Conservation (phyloP, 2,329 filamentous ascomycete genomes). For the Beauveria scarabaeidicola region DNA sequence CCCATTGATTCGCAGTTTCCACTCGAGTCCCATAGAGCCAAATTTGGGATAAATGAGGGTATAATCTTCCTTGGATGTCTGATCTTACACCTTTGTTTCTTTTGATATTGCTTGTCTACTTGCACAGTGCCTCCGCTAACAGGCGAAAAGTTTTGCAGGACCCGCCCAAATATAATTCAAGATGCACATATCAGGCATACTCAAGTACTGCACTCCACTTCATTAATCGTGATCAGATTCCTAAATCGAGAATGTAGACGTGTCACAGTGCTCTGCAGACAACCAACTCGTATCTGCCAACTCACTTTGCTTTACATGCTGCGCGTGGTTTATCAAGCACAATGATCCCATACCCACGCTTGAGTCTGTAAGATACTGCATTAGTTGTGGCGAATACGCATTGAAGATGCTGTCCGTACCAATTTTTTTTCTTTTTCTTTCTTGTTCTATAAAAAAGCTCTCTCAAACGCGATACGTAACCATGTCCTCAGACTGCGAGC, state of each 20-base stretch:
- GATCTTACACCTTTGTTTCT: conserved; percentile 31
- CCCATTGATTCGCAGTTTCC: conserved; percentile 82
- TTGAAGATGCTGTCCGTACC: no score
- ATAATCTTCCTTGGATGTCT: conserved; percentile 71
- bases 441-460: no score
- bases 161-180: not conserved
- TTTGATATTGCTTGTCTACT: conserved; percentile 8
- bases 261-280: no score
- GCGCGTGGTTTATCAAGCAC: no score
- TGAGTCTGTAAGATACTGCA: no score
- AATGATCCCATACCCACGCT: no score
- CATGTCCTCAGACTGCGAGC: no score
- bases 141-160: conserved; percentile 13
- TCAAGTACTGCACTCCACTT: not conserved
- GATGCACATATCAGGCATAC: not conserved
- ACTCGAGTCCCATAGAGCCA: conserved; percentile 67
- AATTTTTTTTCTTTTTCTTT: no score
- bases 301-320: no score
- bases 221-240: not conserved
- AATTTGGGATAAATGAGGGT: conserved; percentile 60
- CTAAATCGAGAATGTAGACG: no score
- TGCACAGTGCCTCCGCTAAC: conserved; percentile 17
- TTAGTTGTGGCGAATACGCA: no score
- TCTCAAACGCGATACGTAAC: no score
- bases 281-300: not conserved